These are phyloP conservation scores for Vicia sativa DNA, from an alignment of 306 rosid genomes.

Conservation along the genomic window DNA sequence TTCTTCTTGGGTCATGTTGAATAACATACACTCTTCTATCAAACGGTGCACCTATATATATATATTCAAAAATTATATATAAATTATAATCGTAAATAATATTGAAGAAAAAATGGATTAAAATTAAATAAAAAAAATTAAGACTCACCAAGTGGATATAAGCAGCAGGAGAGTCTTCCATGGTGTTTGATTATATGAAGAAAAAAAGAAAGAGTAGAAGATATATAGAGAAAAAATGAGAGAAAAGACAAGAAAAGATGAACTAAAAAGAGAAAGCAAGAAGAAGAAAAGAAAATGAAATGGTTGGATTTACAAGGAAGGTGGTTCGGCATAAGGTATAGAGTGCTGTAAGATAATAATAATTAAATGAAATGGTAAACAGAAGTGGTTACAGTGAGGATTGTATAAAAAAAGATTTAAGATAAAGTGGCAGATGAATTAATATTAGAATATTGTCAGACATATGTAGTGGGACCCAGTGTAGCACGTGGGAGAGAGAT, in stretches of 20 bases:
- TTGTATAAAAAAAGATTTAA: neutral
- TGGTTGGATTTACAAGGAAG: slow-evolving; percentile 39
- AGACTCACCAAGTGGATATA: slow-evolving; percentile 81
- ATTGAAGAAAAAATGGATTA: neutral
- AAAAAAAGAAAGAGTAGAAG: neutral
- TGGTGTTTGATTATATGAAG: slow-evolving; percentile 29
- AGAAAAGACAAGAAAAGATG: slow-evolving; percentile 35
- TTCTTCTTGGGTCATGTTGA: slow-evolving; percentile 90
- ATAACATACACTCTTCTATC: slow-evolving; percentile 87
- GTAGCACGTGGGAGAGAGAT: slow-evolving; percentile 78
- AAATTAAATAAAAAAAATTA: neutral
- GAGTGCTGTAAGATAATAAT: neutral
- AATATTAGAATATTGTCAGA: slow-evolving; percentile 23
- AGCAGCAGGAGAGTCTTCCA: slow-evolving; percentile 76
- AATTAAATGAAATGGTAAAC: neutral
- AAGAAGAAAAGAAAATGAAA: slow-evolving; percentile 31
- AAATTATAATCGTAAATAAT: neutral
- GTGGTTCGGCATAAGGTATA: neutral
- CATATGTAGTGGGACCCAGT: slow-evolving; percentile 47
- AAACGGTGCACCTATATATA: slow-evolving; percentile 81
- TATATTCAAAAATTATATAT: neutral
- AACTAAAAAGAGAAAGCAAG: slow-evolving; percentile 13
- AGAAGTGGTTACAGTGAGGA: neutral
- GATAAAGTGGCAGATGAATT: slow-evolving; percentile 20
- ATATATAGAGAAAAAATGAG: slow-evolving; percentile 9